Percentiles rank a stretch among this genome's conserved stretches.
Evolutionary conservation across 1,284 basidiomycete species (phyloP).

Genomic region (Microbotryum saponariae): DNA sequence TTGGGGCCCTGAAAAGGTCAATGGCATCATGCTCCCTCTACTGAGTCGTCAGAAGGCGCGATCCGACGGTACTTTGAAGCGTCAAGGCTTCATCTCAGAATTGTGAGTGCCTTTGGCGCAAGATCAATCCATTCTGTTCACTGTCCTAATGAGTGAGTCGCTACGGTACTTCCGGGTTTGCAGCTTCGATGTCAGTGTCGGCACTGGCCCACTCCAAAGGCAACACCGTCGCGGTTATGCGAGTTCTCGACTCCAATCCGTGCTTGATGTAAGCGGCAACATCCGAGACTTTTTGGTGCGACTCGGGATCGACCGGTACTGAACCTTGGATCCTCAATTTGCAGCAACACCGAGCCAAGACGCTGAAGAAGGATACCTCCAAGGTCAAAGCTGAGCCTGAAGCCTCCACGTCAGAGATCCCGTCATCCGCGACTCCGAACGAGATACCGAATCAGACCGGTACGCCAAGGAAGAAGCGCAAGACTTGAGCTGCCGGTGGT

Average conservation of each 20-base stretch:
- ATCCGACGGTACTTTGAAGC: slow-evolving; percentile 53
- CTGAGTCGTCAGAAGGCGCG: slow-evolving; percentile 77
- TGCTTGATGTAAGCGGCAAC: slow-evolving; percentile 54
- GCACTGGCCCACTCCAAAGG: slow-evolving; percentile 40
- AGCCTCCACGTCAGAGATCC: too few species aligned
- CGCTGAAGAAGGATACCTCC: too few species aligned
- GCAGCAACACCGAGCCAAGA: too few species aligned
- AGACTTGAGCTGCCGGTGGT: too few species aligned
- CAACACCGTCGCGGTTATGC: neutral
- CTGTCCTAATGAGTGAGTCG: neutral
- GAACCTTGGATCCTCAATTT: too few species aligned
- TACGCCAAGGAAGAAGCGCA: too few species aligned
- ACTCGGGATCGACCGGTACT: too few species aligned
- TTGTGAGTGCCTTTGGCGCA: slow-evolving; percentile 36
- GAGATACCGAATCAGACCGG: too few species aligned
- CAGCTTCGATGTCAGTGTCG: slow-evolving; percentile 47
- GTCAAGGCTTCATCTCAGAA: slow-evolving; percentile 52
- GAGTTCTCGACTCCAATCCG: slow-evolving; percentile 52
- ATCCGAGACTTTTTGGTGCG: too few species aligned
- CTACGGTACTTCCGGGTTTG: neutral
- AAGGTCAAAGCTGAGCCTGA: too few species aligned
- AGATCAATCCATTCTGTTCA: neutral
- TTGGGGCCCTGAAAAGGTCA: slow-evolving; percentile 80
- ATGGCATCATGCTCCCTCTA: slow-evolving; percentile 85
- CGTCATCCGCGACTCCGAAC: too few species aligned